These are phyloP conservation scores for Fusarium staphyleae DNA, from an alignment of 2,329 filamentous ascomycete genomes.

Conservation along the genomic window DNA sequence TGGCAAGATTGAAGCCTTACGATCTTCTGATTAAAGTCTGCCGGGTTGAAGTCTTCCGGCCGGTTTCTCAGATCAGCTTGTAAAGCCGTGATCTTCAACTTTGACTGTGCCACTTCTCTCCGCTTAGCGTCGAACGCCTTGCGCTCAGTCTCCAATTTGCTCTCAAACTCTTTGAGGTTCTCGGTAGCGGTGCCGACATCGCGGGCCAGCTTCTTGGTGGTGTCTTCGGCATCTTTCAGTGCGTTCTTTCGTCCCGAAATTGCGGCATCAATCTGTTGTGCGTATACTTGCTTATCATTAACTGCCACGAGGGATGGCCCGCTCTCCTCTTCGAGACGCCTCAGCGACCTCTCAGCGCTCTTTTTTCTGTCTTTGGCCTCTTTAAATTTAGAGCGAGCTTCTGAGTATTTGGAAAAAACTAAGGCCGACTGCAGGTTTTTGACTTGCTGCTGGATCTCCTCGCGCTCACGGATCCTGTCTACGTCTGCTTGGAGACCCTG, in stretches of 20 bases:
- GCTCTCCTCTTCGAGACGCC: constrained; percentile 62
- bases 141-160: constrained; percentile 58
- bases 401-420: constrained; percentile 70
- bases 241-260: constrained; percentile 61
- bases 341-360: constrained; percentile 63
- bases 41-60: constrained; percentile 71
- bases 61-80: constrained; percentile 67
- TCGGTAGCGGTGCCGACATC: constrained; percentile 48
- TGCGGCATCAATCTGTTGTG: constrained; percentile 60
- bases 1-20: constrained; percentile 54
- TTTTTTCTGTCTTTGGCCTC: constrained; percentile 64
- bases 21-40: constrained; percentile 75
- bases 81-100: constrained; percentile 66
- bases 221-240: constrained; percentile 61
- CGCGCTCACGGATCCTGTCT: constrained; percentile 78
- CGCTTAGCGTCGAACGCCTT: constrained; percentile 59
- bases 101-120: constrained; percentile 57
- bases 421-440: constrained; percentile 69
- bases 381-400: constrained; percentile 56
- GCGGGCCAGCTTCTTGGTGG: constrained; percentile 54
- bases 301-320: constrained; percentile 75
- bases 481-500: constrained; percentile 80
- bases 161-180: constrained; percentile 52
- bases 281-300: constrained; percentile 74
- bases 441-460: constrained; percentile 70